A percentile compares a stretch with the other conserved stretches of the same genome.
Evolutionary conservation across 2,329 filamentous ascomycete genomes (phyloP).

Genomic region (Microcera coccophila): DNA sequence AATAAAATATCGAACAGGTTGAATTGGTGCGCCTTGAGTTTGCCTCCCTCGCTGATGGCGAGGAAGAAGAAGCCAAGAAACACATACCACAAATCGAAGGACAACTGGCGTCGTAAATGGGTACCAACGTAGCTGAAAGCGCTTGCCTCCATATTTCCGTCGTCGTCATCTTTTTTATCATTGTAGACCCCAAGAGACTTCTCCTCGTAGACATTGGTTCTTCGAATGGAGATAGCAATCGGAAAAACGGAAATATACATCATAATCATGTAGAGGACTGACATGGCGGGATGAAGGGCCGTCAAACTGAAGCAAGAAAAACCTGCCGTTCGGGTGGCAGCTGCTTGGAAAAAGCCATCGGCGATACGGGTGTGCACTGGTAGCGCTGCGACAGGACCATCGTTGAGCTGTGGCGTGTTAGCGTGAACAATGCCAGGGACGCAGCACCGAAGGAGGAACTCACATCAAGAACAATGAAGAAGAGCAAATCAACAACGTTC

Average conservation of each 20-base stretch:
- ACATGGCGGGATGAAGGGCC: slow-evolving; percentile 80
- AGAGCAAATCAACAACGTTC: slow-evolving; percentile 80
- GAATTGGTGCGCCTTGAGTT: slow-evolving; percentile 61
- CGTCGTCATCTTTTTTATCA: slow-evolving; percentile 43
- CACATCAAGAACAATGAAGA: slow-evolving; percentile 92
- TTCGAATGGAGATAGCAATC: slow-evolving; percentile 89
- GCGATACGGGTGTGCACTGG: slow-evolving; percentile 73
- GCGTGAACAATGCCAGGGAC: slow-evolving; percentile 39
- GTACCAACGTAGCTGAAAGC: slow-evolving; percentile 81
- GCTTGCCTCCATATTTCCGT: slow-evolving; percentile 50
- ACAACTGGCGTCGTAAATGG: slow-evolving; percentile 88
- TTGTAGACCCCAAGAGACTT: slow-evolving; percentile 73
- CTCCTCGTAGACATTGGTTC: slow-evolving; percentile 96
- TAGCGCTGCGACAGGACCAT: slow-evolving; percentile 62
- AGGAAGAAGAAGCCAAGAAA: slow-evolving; percentile 92
- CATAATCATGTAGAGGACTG: slow-evolving; percentile 95
- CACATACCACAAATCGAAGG: slow-evolving; percentile 97
- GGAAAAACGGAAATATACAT: slow-evolving; percentile 99
- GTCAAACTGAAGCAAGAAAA: slow-evolving; percentile 78
- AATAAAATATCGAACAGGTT: slow-evolving; percentile 71
- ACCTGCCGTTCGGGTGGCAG: slow-evolving; percentile 84
- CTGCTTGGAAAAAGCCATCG: slow-evolving; percentile 85
- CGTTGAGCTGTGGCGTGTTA: no score
- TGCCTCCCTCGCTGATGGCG: slow-evolving; percentile 75
- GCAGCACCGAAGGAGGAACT: slow-evolving; percentile 52